Conservation (phyloP, 2,329 filamentous ascomycete genomes). For the Microcera coccophila region DNA sequence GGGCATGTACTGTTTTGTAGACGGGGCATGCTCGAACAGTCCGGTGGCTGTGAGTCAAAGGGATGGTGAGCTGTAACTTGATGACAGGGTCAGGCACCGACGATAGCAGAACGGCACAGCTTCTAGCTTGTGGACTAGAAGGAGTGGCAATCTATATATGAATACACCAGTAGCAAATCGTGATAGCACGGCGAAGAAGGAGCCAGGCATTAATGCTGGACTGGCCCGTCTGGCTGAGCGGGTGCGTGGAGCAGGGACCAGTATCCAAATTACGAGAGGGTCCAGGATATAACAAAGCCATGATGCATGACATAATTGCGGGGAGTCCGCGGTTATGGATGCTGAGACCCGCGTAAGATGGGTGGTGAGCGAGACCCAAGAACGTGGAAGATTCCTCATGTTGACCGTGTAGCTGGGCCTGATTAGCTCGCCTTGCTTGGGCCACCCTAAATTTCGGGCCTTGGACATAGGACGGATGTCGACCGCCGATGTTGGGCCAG, state of each 20-base stretch:
- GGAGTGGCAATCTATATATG: conserved; percentile 26
- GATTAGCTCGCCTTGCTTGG: conserved; percentile 24
- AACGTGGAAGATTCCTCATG: conserved; percentile 16
- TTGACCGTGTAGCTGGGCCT: conserved; percentile 13
- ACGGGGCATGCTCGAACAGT: conserved; percentile 18
- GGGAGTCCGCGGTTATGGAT: conserved; percentile 25
- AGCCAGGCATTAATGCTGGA: conserved; percentile 13
- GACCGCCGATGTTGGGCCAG: not conserved
- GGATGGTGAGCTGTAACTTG: conserved; percentile 15
- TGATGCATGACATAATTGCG: conserved; percentile 48
- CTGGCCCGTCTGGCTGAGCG: conserved; percentile 17
- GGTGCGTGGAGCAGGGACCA: conserved; percentile 26
- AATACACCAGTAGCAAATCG: conserved; percentile 17
- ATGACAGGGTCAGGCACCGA: conserved; percentile 26
- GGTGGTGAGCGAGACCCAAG: conserved; percentile 12
- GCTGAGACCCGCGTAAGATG: conserved; percentile 12
- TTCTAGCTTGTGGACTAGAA: conserved; percentile 22
- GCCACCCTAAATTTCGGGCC: conserved; percentile 26
- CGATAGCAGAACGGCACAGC: conserved; percentile 19
- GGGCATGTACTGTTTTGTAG: conserved; percentile 15
- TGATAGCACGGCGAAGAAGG: conserved; percentile 16
- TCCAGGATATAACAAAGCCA: conserved; percentile 34
- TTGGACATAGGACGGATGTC: not conserved
- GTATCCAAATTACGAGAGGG: conserved; percentile 34
- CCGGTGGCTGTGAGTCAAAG: conserved; percentile 14